Evolutionary conservation across 805 yeast genomes (phyloP).

Genomic region (Teunomyces stri): DNA sequence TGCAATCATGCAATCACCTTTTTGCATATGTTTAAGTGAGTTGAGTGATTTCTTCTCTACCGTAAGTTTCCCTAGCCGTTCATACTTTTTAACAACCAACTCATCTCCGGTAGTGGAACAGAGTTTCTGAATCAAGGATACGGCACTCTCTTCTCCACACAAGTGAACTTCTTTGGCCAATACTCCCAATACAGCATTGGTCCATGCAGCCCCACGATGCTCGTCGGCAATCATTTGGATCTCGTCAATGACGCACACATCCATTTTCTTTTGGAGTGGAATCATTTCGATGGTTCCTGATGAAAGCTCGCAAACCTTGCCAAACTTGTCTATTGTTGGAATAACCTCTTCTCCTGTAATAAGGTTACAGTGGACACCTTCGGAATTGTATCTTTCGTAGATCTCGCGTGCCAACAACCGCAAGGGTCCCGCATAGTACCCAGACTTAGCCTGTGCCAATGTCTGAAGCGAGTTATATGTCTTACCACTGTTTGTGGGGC

Average conservation of each 20-base stretch:
- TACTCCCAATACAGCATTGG: conserved; percentile 83
- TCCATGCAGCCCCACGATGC: conserved; percentile 90
- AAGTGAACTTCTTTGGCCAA: conserved; percentile 82
- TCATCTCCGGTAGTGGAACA: conserved; percentile 76
- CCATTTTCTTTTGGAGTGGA: conserved; percentile 64
- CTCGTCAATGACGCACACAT: conserved; percentile 90
- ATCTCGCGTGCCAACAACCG: conserved; percentile 89
- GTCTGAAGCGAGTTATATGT: conserved; percentile 78
- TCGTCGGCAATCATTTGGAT: conserved; percentile 90
- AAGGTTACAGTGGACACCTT: conserved; percentile 72
- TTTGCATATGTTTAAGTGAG: conserved; percentile 40
- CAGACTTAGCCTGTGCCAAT: conserved; percentile 62
- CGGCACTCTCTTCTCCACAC: conserved; percentile 90
- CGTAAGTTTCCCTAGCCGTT: conserved; percentile 69
- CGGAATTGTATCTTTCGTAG: conserved; percentile 70
- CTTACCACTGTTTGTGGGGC: conserved; percentile 97
- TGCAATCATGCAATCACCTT: conserved; percentile 89
- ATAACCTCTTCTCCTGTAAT: conserved; percentile 95
- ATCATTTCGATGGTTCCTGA: conserved; percentile 95
- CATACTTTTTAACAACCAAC: conserved; percentile 64
- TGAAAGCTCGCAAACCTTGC: conserved; percentile 70
- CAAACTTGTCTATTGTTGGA: conserved; percentile 63
- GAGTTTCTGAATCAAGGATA: conserved; percentile 60
- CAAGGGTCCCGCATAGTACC: conserved; percentile 93
- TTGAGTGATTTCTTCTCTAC: conserved; percentile 44